Evolutionary conservation across 805 yeast genomes (phyloP).

Genomic region (Wickerhamiella sergipiensis): DNA sequence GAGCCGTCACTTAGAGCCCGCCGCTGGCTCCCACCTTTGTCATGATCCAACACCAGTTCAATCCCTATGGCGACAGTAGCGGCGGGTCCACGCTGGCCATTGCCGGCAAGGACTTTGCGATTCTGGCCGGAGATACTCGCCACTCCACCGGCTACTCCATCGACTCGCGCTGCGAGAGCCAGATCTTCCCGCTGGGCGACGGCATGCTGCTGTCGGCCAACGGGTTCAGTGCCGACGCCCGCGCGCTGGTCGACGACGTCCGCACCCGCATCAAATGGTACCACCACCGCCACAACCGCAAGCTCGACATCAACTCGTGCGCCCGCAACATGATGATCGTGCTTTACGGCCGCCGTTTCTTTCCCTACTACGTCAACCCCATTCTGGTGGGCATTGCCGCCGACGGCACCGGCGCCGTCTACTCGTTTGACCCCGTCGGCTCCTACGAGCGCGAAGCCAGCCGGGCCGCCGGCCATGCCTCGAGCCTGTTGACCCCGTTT

Average conservation of each 20-base stretch:
- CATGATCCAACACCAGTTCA: conserved; percentile 13
- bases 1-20: background rate
- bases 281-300: conserved; percentile 69
- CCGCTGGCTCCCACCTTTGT: background rate
- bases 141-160: conserved; percentile 88
- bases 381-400: conserved; percentile 87
- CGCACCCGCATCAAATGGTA: conserved; percentile 53
- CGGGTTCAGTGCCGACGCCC: conserved; percentile 94
- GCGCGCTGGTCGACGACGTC: conserved; percentile 66
- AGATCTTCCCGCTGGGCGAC: conserved; percentile 81
- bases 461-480: conserved; percentile 97
- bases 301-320: conserved; percentile 55
- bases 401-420: conserved; percentile 86
- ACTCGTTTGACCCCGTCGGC: conserved; percentile 95
- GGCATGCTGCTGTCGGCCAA: conserved; percentile 78
- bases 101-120: conserved; percentile 95
- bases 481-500: conserved; percentile 91
- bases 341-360: conserved; percentile 82
- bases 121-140: conserved; percentile 97
- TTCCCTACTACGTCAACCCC: conserved; percentile 94
- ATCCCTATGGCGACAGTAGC: conserved; percentile 32
- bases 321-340: conserved; percentile 87
- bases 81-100: conserved; percentile 97
- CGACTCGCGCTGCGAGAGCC: conserved; percentile 84
- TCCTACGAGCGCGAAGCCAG: conserved; percentile 95